Percentiles rank a stretch among this genome's conserved stretches.
These are phyloP conservation scores for Lactifluus subvellereus DNA, from an alignment of 768 basidiomycete species.

Conservation along the genomic window DNA sequence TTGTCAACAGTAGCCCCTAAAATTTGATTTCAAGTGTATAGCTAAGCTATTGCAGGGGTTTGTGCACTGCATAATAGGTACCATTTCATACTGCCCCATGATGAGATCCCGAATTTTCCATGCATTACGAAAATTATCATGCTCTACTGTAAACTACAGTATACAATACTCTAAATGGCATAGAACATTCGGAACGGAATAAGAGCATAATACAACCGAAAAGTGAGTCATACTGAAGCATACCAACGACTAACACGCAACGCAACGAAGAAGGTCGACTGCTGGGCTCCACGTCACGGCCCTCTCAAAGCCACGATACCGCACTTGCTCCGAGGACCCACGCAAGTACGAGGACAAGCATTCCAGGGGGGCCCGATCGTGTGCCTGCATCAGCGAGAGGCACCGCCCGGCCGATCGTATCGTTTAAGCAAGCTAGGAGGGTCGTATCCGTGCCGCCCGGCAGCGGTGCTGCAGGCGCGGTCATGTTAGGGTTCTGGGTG, in stretches of 20 bases:
- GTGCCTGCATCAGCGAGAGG: constrained; percentile 45
- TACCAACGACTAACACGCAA: no score
- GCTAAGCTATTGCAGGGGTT: no score
- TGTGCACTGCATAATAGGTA: no score
- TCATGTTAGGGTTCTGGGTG: constrained; percentile 31
- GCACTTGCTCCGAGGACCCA: background rate
- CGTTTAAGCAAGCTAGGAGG: constrained; percentile 53
- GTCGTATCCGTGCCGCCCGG: constrained; percentile 45
- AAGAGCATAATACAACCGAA: background rate
- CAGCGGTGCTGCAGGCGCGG: constrained; percentile 42
- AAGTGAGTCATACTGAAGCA: no score
- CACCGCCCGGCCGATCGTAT: constrained; percentile 52
- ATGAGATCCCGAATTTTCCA: no score
- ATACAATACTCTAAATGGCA: background rate
- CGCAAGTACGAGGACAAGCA: background rate
- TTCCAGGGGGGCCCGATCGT: constrained; percentile 5
- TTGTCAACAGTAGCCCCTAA: no score
- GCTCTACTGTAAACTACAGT: background rate
- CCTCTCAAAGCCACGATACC: background rate
- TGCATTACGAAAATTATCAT: no score
- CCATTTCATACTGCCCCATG: no score
- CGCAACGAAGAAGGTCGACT: no score
- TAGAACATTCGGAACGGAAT: background rate
- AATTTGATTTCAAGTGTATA: no score
- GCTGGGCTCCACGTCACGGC: background rate